Evolutionary conservation across 176 grass and related monocot species (phyloP), one percentile per base, ranked within the genome.

Genomic region (Hordeum vulgare): DNA sequence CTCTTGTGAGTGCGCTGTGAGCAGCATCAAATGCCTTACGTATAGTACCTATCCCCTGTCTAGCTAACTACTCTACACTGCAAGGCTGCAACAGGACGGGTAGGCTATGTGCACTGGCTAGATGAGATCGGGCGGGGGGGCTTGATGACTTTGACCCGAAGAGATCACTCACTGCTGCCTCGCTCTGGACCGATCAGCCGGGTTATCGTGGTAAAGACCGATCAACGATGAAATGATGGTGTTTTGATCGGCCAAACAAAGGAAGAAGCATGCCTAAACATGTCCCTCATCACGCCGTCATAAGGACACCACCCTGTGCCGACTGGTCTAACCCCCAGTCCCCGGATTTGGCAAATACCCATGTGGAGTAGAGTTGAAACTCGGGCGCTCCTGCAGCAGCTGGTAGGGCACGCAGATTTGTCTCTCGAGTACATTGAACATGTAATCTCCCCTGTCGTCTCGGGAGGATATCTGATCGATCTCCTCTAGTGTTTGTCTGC

Each of bases 261-360:
- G 6, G n/a, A 54, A 77, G 31, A 54, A 66, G 79, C 78, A 78
- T 72, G 83, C 73, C 44, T 78, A 26, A 57, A 78, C 83, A 86
- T 86, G 88, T 78, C 35, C 73, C 72, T 77, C 23, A 24, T 61
- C 56, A 9, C 56, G 73, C 78, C 17, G 83, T 1, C 71, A 23
- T 64, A 33, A 62, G 62, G 26, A 85, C 71, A 70, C 62, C 71
- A 49, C 35, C 77, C 36, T 56, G 56, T 26, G 83, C 72, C 72
- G 40, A 41, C 18, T n/a, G 65, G 83, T 89, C 61, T 76, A 39
- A 24, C 36, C 21, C 21, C 6, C 12, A 70, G 49, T n/a, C n/a
- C 39, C 7, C 17, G 3, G 14, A 82, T 51, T 9, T 23, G 56
- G 57, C 39, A 71, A 62, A 59, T 20, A 0, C 17, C 41, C 79